Evolutionary conservation across 192 early-diverging fungal genomes (phyloP).

Genomic region (Coemansia sp.): DNA sequence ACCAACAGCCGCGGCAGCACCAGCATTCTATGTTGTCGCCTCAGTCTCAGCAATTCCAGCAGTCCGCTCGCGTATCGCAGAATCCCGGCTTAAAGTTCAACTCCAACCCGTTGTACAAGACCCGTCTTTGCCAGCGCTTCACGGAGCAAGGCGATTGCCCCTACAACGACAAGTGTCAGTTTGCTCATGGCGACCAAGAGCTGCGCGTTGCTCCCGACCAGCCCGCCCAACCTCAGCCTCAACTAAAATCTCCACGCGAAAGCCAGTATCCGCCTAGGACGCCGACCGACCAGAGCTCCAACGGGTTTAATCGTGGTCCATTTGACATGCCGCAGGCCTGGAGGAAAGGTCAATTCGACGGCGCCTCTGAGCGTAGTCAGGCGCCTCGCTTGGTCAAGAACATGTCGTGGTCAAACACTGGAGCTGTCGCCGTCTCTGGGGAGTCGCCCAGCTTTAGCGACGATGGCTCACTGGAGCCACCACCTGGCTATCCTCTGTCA

Average conservation of each 20-base stretch:
- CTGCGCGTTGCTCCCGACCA: slow-evolving; percentile 47
- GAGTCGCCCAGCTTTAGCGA: slow-evolving; percentile 37
- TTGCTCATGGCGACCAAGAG: slow-evolving; percentile 63
- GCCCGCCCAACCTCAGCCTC: slow-evolving; percentile 17
- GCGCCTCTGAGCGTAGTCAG: slow-evolving; percentile 25
- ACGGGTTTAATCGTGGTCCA: slow-evolving; percentile 15
- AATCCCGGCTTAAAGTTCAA: slow-evolving; percentile 33
- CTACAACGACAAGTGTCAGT: slow-evolving; percentile 87
- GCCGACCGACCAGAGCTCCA: slow-evolving; percentile 13
- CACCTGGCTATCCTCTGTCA: slow-evolving; percentile 8
- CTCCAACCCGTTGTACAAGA: slow-evolving; percentile 79
- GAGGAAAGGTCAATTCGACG: slow-evolving; percentile 20
- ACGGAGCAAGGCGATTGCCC: slow-evolving; percentile 76
- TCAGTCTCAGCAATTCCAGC: slow-evolving; percentile 20
- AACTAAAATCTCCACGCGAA: slow-evolving; percentile 26
- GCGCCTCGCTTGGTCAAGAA: slow-evolving; percentile 31
- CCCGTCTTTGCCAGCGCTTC: slow-evolving; percentile 80
- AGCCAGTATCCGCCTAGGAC: slow-evolving; percentile 17
- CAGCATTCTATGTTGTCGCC: slow-evolving; percentile 19
- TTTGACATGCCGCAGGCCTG: slow-evolving; percentile 16
- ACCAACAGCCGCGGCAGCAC: slow-evolving; percentile 15
- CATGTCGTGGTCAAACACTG: slow-evolving; percentile 40
- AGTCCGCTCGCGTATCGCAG: slow-evolving; percentile 26
- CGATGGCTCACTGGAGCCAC: slow-evolving; percentile 27
- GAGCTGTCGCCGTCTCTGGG: slow-evolving; percentile 10